These are phyloP conservation scores for Rhizopogon rudus DNA, from an alignment of 768 basidiomycete genomes.

Conservation along the genomic window DNA sequence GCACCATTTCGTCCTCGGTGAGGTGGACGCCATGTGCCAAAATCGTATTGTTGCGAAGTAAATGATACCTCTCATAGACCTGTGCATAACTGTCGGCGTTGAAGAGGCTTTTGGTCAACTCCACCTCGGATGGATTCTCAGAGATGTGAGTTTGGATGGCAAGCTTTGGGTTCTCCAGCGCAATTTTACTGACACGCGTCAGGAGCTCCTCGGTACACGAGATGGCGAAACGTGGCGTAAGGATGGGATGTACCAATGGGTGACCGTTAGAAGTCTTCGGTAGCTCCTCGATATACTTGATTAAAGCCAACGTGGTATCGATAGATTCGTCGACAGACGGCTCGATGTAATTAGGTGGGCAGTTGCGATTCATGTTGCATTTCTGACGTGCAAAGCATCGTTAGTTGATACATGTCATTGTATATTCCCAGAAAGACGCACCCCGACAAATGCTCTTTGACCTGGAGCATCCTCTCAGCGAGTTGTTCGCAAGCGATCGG, in stretches of 20 bases:
- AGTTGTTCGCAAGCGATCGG: not conserved
- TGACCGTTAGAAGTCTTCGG: constrained; percentile 30
- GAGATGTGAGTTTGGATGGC: constrained; percentile 91
- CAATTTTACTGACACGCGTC: constrained; percentile 53
- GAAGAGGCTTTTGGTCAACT: constrained; percentile 61
- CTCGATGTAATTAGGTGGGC: constrained; percentile 67
- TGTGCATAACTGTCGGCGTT: constrained; percentile 66
- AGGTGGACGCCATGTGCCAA: constrained; percentile 87
- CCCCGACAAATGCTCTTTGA: constrained; percentile 83
- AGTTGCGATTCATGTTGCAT: constrained; percentile 53
- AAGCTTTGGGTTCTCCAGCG: constrained; percentile 51
- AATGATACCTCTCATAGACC: constrained; percentile 75
- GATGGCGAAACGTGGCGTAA: constrained; percentile 97
- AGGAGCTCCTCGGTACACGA: constrained; percentile 78
- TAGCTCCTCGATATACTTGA: constrained; percentile 63
- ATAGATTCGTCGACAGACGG: constrained; percentile 55
- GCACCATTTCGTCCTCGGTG: constrained; percentile 61
- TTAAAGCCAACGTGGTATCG: constrained; percentile 54
- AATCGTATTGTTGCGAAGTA: constrained; percentile 77
- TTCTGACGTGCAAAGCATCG: constrained; percentile 18
- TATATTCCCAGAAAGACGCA: constrained; percentile 29
- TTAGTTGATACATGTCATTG: too few species aligned
- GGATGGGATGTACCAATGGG: constrained; percentile 78
- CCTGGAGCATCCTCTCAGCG: constrained; percentile 34
- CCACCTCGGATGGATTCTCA: constrained; percentile 76